A percentile compares a stretch with the other conserved stretches of the same genome.
Conservation (phyloP, 2,329 filamentous ascomycete species). For the Diplocarpon mali region DNA sequence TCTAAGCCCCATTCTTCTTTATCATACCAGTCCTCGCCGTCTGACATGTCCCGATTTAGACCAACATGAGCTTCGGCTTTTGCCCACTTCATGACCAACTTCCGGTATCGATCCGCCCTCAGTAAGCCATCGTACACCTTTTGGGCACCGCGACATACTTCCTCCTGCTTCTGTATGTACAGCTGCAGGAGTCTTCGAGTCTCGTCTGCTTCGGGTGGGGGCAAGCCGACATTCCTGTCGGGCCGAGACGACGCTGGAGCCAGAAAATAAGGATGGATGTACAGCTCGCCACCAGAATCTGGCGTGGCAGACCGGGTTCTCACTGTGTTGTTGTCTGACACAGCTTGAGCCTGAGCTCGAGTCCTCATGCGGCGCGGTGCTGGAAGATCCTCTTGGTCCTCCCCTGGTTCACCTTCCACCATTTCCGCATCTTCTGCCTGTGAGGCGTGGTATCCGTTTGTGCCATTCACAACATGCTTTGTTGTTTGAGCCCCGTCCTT, state of each 20-base stretch:
- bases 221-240: slow-evolving; percentile 62
- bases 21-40: slow-evolving; percentile 86
- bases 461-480: background rate
- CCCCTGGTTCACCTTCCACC: slow-evolving; percentile 17
- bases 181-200: slow-evolving; percentile 61
- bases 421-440: slow-evolving; percentile 7
- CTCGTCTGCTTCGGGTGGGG: slow-evolving; percentile 65
- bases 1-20: slow-evolving; percentile 66
- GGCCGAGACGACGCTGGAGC: slow-evolving; percentile 50
- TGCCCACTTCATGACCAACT: slow-evolving; percentile 61
- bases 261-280: slow-evolving; percentile 65
- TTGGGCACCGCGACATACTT: slow-evolving; percentile 61
- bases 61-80: slow-evolving; percentile 67
- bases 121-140: slow-evolving; percentile 61
- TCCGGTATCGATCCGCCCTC: slow-evolving; percentile 60
- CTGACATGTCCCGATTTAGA: slow-evolving; percentile 59
- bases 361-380: slow-evolving; percentile 43
- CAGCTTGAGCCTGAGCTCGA: slow-evolving; percentile 38
- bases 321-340: slow-evolving; percentile 27
- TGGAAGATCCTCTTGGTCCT: slow-evolving; percentile 32
- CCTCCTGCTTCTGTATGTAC: slow-evolving; percentile 79
- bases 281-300: slow-evolving; percentile 37
- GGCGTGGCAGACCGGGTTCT: slow-evolving; percentile 30
- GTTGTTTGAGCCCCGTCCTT: slow-evolving; percentile 1
- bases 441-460: background rate